Base-by-base conservation (phyloP, 129 eudicot genomes). In the Centaurea solstitialis region DNA sequence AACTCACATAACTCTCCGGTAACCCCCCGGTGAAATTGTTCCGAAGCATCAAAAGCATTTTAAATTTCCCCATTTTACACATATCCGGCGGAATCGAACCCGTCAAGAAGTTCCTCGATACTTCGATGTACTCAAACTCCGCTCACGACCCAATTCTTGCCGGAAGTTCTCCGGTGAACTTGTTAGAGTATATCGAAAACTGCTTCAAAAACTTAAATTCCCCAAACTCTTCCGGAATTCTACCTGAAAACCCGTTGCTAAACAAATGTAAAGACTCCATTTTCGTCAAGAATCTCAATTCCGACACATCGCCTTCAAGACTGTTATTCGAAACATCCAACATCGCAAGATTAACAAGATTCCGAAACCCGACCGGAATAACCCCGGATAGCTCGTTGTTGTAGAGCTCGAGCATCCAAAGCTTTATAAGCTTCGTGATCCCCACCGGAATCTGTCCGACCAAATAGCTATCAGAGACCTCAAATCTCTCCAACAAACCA, bases 61-160 rank as follows among this genome's bases (percentile, higher is more conserved):
- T 26, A 26, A 26, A 26, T 2, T 26, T 26, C 30, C 30, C 30
- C 30, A 26, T 26, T 26, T 26, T 26, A 26, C 30, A 26, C 30
- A 26, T 26, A 26, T 26, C 30, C 30, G 30, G 30, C 30, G 30
- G 30, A 26, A 26, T 26, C 30, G 30, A 26, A 26, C 30, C 30
- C 30, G 30, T 26, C 30, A 26, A 2, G 30, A 26, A 26, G 30
- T 26, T 26, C 30, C 30, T 26, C 30, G 30, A 1, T 26, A 26
- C 30, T 26, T 26, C 30, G 30, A 26, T 26, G 30, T 26, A 26
- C 30, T 59, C 26, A 62, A 91, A 87, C 0, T 88, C 88, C 10
- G 90, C 80, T 90, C 91, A 88, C 4, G 95, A 91, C 70, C 95
- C 95, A 13, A 91, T 82, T 68, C 75, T 91, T 20, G 77, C 79